phyloP scores from a whole-genome alignment of 441 rosid species.

The Omphalea diandra region DNA sequence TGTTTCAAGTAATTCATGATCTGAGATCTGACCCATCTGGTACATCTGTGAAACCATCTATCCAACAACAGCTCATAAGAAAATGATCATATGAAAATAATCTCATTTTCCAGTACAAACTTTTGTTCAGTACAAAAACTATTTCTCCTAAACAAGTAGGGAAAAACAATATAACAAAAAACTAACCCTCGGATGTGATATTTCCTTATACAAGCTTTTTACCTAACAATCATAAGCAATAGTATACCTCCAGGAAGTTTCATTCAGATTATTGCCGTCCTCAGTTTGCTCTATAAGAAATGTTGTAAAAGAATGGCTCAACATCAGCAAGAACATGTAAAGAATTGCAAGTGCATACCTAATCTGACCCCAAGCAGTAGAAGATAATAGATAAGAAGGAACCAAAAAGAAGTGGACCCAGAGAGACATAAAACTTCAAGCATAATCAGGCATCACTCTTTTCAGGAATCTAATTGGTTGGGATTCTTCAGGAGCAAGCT shows the following conservation, averaged over 20 bases:
- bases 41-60: neutral
- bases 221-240: conserved; percentile 11
- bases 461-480: conserved; percentile 71
- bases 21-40: neutral
- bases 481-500: conserved; percentile 66
- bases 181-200: neutral
- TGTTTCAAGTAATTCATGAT: neutral
- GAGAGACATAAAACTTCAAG: conserved; percentile 30
- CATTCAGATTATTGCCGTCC: conserved; percentile 13
- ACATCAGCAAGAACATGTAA: conserved; percentile 5
- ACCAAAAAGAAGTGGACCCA: conserved; percentile 12
- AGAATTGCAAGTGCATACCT: conserved; percentile 23
- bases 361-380: conserved; percentile 16
- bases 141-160: neutral
- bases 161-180: neutral
- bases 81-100: neutral
- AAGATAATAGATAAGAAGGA: conserved; percentile 17
- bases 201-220: neutral
- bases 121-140: conserved; percentile 4
- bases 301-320: conserved; percentile 14
- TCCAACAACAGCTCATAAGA: neutral
- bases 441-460: conserved; percentile 74
- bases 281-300: neutral
- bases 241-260: conserved; percentile 31
- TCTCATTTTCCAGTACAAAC: conserved; percentile 1